These are phyloP conservation scores for Cucumis hystrix DNA, from an alignment of 306 rosid species.

Conservation along the genomic window DNA sequence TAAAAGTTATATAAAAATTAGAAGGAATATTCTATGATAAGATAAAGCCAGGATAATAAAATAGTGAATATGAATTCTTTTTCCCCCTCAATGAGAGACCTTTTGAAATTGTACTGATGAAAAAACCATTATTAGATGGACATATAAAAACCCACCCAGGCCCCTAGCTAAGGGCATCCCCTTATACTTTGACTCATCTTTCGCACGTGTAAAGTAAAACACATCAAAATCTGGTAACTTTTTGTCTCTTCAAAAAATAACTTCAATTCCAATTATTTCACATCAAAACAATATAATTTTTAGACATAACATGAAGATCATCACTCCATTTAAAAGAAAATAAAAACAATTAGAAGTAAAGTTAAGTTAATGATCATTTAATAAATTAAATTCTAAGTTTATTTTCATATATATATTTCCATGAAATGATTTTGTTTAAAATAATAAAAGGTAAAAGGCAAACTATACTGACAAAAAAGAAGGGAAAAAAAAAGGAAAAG, in stretches of 20 bases:
- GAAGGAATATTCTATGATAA: not conserved
- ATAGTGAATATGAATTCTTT: not conserved
- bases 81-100: not conserved
- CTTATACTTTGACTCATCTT: not conserved
- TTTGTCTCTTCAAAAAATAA: not conserved
- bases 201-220: not conserved
- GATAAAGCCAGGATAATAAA: not conserved
- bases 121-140: not conserved
- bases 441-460: not conserved
- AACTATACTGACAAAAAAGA: not conserved
- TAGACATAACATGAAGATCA: too few species aligned
- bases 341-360: not conserved
- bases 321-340: too few species aligned
- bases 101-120: not conserved
- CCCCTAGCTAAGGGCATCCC: not conserved
- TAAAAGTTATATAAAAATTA: not conserved
- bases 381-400: not conserved
- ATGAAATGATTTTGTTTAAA: not conserved
- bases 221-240: not conserved
- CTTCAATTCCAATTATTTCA: too few species aligned
- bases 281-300: too few species aligned
- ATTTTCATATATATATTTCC: not conserved
- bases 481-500: not conserved
- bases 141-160: constrained; percentile 1
- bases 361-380: not conserved